Conservation (phyloP, 495 filamentous ascomycete genomes). For the Neurospora sp. region DNA sequence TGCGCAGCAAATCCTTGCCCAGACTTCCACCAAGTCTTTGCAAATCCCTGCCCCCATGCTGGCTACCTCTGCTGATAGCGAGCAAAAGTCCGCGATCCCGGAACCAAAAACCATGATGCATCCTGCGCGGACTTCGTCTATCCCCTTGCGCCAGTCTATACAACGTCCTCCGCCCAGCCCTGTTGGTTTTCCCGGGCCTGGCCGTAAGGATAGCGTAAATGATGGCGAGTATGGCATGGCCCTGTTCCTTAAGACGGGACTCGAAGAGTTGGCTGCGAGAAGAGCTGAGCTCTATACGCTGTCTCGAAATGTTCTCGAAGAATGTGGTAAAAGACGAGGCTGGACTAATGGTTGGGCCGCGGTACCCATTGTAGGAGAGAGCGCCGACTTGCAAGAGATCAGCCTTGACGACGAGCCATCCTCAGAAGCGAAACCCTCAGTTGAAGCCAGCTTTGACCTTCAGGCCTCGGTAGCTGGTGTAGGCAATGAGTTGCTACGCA, state of each 20-base stretch:
- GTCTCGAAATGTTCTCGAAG: conserved; percentile 66
- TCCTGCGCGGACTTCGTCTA: conserved; percentile 45
- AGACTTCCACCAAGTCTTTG: conserved; percentile 60
- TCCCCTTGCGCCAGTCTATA: conserved; percentile 23
- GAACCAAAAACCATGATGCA: conserved; percentile 58
- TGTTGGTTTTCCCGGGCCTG: conserved; percentile 33
- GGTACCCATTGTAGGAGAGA: conserved; percentile 43
- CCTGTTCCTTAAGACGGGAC: conserved; percentile 49
- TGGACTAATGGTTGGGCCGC: conserved; percentile 73
- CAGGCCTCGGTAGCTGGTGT: conserved; percentile 33
- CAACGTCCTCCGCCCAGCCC: conserved; percentile 34
- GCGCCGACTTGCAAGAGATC: conserved; percentile 46
- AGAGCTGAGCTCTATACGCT: conserved; percentile 75
- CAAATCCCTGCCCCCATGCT: conserved; percentile 54
- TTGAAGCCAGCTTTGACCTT: conserved; percentile 2
- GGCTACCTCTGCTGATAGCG: conserved; percentile 30
- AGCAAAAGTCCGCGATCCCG: conserved; percentile 43
- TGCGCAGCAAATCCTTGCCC: conserved; percentile 63
- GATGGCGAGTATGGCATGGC: conserved; percentile 24
- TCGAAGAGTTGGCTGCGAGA: conserved; percentile 73
- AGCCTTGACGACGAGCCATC: conserved; percentile 33
- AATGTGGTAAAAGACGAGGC: conserved; percentile 57
- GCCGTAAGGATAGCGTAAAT: conserved; percentile 11
- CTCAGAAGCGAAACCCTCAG: conserved; percentile 17
- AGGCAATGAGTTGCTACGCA: conserved; percentile 39